Evolutionary conservation across 768 basidiomycete species (phyloP), one percentile per base, ranked within the genome.

Genomic region (Rubroboletus satanas): DNA sequence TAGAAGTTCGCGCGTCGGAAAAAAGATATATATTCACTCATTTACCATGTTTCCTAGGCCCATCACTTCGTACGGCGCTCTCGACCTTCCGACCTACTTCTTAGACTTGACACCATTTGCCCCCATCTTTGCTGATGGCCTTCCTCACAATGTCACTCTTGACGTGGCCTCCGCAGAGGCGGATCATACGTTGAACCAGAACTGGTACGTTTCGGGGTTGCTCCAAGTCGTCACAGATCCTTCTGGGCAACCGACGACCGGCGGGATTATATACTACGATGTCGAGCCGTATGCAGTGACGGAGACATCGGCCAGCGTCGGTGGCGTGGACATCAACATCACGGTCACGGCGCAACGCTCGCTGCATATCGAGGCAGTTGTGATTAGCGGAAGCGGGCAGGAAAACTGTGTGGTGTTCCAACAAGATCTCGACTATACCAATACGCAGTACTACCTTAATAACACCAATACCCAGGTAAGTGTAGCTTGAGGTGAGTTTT

Each of bases 41-140:
- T 29, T 48, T 31, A 52, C 52, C 21, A 3, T 26, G 9, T 37
- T 18, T 53, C 26, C 15, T 45, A 84, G 85, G 46, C 88, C 88
- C 1, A 88, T 90, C 66, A 78, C 86, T 1, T 81, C 88, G 1
- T 90, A 89, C 55, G 86, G 88, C 10, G 87, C 87, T 4, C 71
- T 90, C 26, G 88, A 90, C 61, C 75, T 88, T 12, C 89, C 90
- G 2, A 88, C 84, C 2, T 91, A 90, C 67, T 84, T 84, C 66
- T 59, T 91, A 18, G 90, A 91, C 67, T 68, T 90, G 49, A 90
- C 89, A 8, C 87, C 89, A 1, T 91, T 91, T 66, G 78, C 86
- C 0, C 87, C 87, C 7, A 62, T 84, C 18, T 76, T 92, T 35
- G 77, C 83, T 0, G 87, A 88, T 53, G 84, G 84, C 3, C 67